phyloP scores from a whole-genome alignment of 2,329 filamentous ascomycete species.

The Alternaria brassicae region DNA sequence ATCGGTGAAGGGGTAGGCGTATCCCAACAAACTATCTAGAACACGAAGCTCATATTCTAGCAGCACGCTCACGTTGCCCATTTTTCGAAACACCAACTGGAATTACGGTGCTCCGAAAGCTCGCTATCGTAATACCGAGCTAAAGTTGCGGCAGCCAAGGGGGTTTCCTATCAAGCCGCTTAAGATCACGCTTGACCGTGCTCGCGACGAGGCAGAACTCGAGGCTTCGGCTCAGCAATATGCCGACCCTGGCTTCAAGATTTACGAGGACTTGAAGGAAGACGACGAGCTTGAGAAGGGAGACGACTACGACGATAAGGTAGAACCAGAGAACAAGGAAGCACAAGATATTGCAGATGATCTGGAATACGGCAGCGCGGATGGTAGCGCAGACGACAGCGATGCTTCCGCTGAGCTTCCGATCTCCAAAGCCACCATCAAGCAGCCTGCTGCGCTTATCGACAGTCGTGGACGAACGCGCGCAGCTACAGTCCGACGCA shows the following conservation, averaged over 20 bases:
- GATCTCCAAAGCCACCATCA: background rate
- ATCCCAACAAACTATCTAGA: background rate
- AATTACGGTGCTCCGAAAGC: constrained; percentile 2
- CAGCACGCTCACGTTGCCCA: constrained; percentile 4
- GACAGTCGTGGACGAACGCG: constrained; percentile 13
- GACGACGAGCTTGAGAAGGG: background rate
- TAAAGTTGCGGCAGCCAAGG: constrained; percentile 9
- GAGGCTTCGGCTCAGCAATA: background rate
- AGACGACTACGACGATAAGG: background rate
- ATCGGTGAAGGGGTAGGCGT: background rate
- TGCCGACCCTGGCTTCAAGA: background rate
- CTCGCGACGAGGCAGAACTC: constrained; percentile 6
- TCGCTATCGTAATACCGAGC: background rate
- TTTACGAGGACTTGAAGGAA: constrained; percentile 6
- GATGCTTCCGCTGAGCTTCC: background rate
- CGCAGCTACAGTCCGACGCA: constrained; percentile 8
- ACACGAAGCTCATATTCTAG: background rate
- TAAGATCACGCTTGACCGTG: constrained; percentile 3
- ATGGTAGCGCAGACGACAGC: background rate
- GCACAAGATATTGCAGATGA: background rate
- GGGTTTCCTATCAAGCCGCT: constrained; percentile 13
- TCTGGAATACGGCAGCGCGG: background rate
- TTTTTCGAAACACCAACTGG: background rate
- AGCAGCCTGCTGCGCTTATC: background rate
- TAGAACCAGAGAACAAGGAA: background rate